phyloP scores from a whole-genome alignment of 2,329 filamentous ascomycete species.

The Penicillium psychrosexuale region DNA sequence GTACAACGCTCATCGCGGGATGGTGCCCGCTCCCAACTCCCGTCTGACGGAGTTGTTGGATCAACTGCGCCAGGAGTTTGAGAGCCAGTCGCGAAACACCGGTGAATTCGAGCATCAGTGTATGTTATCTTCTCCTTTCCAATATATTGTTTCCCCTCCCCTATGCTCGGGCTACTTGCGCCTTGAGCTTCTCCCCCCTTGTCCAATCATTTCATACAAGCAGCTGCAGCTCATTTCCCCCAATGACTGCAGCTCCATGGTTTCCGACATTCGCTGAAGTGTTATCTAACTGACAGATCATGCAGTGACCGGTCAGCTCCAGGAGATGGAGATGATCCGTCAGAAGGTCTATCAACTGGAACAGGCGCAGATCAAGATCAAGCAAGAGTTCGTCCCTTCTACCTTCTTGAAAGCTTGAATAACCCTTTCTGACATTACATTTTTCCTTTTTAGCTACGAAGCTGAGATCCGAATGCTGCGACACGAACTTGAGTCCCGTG shows the following conservation, averaged over 20 bases:
- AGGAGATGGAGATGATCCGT: constrained; percentile 91
- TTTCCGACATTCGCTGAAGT: constrained; percentile 20
- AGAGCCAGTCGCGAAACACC: constrained; percentile 73
- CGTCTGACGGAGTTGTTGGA: constrained; percentile 91
- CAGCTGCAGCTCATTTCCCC: constrained; percentile 7
- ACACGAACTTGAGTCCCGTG: constrained; percentile 76
- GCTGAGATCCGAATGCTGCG: constrained; percentile 82
- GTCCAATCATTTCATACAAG: constrained; percentile 2
- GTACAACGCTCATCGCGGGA: constrained; percentile 83
- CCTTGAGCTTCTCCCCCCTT: background rate
- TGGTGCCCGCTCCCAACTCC: constrained; percentile 66
- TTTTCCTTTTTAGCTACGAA: constrained; percentile 67
- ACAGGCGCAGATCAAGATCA: constrained; percentile 81
- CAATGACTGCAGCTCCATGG: constrained; percentile 12
- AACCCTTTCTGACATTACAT: constrained; percentile 9
- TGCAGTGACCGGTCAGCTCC: constrained; percentile 81
- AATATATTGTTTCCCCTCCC: background rate
- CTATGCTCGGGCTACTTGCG: background rate
- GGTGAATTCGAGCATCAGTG: constrained; percentile 91
- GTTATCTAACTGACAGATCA: constrained; percentile 29
- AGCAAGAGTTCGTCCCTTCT: constrained; percentile 70
- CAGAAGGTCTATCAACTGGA: constrained; percentile 93
- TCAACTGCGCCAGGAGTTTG: constrained; percentile 85
- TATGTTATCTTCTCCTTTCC: constrained; percentile 53
- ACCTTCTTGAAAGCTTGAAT: background rate